Conservation (phyloP, 768 basidiomycete genomes). For the Suillus plorans region DNA sequence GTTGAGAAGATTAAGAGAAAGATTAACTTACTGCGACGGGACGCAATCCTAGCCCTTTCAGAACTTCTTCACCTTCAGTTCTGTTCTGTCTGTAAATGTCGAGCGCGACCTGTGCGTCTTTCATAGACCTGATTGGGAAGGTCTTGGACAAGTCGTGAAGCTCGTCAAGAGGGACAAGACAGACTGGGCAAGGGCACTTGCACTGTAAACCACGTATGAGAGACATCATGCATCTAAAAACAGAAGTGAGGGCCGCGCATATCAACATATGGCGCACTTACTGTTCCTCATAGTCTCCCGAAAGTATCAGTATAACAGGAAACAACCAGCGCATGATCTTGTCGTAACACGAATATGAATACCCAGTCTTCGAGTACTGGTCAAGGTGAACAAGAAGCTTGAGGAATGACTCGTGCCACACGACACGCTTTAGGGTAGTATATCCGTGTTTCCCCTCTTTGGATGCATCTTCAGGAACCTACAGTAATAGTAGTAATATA, state of each 20-base stretch:
- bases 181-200: slow-evolving; percentile 35
- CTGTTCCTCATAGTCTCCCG: slow-evolving; percentile 31
- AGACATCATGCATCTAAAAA: slow-evolving; percentile 31
- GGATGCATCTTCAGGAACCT: neutral
- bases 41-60: slow-evolving; percentile 7
- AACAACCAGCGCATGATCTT: slow-evolving; percentile 10
- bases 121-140: neutral
- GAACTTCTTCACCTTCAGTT: slow-evolving; percentile 4
- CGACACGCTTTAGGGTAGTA: slow-evolving; percentile 15
- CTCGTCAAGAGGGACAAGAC: slow-evolving; percentile 30
- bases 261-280: slow-evolving; percentile 4
- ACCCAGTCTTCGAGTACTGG: slow-evolving; percentile 14
- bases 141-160: slow-evolving; percentile 18
- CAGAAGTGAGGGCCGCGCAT: no score
- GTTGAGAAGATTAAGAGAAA: neutral
- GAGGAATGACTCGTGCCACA: slow-evolving; percentile 23
- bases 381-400: slow-evolving; percentile 26
- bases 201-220: slow-evolving; percentile 29
- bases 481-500: neutral
- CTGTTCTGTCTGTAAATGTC: neutral
- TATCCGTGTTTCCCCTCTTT: slow-evolving; percentile 10
- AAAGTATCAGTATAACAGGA: slow-evolving; percentile 21
- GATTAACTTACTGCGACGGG: neutral
- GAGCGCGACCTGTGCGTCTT: neutral
- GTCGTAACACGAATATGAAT: slow-evolving; percentile 8